Conservation (phyloP, 1,284 basidiomycete species). For the Leccinum solheimii region DNA sequence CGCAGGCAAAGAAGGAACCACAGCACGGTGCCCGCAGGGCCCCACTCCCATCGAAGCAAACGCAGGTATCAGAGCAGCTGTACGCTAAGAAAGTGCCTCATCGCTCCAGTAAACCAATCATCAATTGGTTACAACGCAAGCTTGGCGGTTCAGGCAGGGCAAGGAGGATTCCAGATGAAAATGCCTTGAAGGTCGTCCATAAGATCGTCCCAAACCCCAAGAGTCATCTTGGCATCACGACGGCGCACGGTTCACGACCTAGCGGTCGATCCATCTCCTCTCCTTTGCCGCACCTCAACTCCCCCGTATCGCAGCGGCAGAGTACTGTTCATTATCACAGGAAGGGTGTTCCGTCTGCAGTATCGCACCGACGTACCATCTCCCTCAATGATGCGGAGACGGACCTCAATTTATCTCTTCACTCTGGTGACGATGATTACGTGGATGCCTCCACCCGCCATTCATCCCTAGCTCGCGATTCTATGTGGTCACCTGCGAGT, state of each 20-base stretch:
- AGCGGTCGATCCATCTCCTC: constrained; percentile 35
- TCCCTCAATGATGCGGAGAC: constrained; percentile 59
- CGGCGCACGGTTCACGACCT: constrained; percentile 28
- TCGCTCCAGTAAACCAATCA: constrained; percentile 80
- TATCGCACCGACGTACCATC: constrained; percentile 54
- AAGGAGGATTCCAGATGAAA: constrained; percentile 43
- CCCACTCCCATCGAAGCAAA: constrained; percentile 32
- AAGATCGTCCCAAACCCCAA: constrained; percentile 18
- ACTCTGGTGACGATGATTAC: constrained; percentile 46
- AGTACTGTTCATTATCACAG: constrained; percentile 20
- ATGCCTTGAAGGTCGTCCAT: constrained; percentile 14
- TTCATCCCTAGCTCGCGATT: constrained; percentile 63
- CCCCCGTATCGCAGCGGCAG: constrained; percentile 30
- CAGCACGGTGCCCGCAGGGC: constrained; percentile 18
- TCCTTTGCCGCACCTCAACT: constrained; percentile 26
- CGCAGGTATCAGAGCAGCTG: constrained; percentile 34
- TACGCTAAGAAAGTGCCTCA: constrained; percentile 55
- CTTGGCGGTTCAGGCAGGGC: constrained; percentile 65
- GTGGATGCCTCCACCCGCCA: constrained; percentile 44
- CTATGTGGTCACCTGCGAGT: constrained; percentile 73
- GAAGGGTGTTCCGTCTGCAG: constrained; percentile 38
- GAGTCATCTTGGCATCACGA: constrained; percentile 15
- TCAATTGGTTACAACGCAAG: constrained; percentile 91
- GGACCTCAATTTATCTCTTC: constrained; percentile 32
- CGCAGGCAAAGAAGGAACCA: constrained; percentile 21